Percentiles rank a stretch among this genome's conserved stretches.
Conservation (phyloP, 2,329 filamentous ascomycete species). For the Fusarium sp. region DNA sequence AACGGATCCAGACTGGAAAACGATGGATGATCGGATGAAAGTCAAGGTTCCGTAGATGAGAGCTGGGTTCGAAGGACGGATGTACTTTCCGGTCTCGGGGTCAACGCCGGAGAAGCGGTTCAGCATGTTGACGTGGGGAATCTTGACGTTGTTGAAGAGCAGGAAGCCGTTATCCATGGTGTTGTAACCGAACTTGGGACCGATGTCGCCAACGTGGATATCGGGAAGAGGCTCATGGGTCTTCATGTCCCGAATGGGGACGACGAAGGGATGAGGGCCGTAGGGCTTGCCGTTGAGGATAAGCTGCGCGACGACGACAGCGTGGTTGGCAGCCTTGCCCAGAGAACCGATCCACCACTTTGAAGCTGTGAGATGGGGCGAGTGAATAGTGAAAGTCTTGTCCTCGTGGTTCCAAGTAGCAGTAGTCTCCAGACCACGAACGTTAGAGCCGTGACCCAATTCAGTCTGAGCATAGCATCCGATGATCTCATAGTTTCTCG, state of each 20-base stretch:
- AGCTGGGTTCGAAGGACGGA: slow-evolving; percentile 71
- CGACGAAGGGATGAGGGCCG: slow-evolving; percentile 81
- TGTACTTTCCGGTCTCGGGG: slow-evolving; percentile 72
- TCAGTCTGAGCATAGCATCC: slow-evolving; percentile 86
- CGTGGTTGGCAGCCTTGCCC: slow-evolving; percentile 78
- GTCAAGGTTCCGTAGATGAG: slow-evolving; percentile 80
- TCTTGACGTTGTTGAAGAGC: slow-evolving; percentile 76
- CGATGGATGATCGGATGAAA: slow-evolving; percentile 77
- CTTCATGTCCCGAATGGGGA: slow-evolving; percentile 75
- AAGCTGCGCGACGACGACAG: slow-evolving; percentile 82
- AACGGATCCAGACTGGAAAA: slow-evolving; percentile 75
- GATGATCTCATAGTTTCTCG: slow-evolving; percentile 75
- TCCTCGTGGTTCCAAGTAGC: slow-evolving; percentile 78
- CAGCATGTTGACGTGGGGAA: slow-evolving; percentile 79
- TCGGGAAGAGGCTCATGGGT: slow-evolving; percentile 75
- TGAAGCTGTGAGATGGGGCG: slow-evolving; percentile 75
- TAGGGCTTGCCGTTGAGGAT: slow-evolving; percentile 73
- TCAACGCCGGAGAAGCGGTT: slow-evolving; percentile 76
- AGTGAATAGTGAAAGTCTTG: slow-evolving; percentile 79
- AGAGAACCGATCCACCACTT: slow-evolving; percentile 90
- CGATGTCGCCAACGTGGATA: slow-evolving; percentile 81
- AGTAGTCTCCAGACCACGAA: slow-evolving; percentile 75
- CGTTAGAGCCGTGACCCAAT: slow-evolving; percentile 81
- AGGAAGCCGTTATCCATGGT: slow-evolving; percentile 86
- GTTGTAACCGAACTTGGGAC: slow-evolving; percentile 82